These are phyloP conservation scores for Psilocybe tampanensis DNA, from an alignment of 768 basidiomycete genomes.

Conservation along the genomic window DNA sequence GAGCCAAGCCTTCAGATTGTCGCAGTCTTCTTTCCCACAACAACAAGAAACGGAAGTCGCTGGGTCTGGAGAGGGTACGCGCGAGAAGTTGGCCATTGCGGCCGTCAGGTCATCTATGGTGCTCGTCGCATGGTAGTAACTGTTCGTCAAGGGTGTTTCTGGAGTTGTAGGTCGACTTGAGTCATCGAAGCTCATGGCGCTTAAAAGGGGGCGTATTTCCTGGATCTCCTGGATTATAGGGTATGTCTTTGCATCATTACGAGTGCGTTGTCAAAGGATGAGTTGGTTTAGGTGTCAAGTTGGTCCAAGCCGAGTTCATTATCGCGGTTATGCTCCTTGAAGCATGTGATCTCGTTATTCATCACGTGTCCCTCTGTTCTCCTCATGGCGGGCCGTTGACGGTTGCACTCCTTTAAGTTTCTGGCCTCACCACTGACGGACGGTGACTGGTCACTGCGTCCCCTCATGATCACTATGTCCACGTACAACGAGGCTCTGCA, in stretches of 20 bases:
- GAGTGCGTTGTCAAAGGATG: background rate
- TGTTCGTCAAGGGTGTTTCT: constrained; percentile 52
- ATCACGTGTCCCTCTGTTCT: too few relatives aligned
- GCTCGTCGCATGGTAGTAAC: constrained; percentile 52
- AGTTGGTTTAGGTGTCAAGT: background rate
- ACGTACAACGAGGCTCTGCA: too few relatives aligned
- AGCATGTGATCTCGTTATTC: constrained; percentile 2
- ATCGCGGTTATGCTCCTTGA: constrained; percentile 2
- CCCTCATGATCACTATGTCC: too few relatives aligned
- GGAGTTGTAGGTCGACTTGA: constrained; percentile 45
- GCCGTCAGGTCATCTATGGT: constrained; percentile 82
- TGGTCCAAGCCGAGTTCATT: constrained; percentile 2
- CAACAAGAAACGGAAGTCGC: constrained; percentile 57
- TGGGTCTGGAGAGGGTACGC: constrained; percentile 74
- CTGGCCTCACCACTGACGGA: too few relatives aligned
- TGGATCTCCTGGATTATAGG: constrained; percentile 2
- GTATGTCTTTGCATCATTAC: constrained; percentile 7
- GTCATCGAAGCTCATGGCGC: constrained; percentile 20
- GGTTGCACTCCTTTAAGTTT: too few relatives aligned
- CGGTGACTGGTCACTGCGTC: too few relatives aligned
- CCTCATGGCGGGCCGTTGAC: too few relatives aligned
- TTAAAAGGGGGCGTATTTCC: background rate
- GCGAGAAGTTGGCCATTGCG: constrained; percentile 72
- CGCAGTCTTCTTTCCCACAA: constrained; percentile 67
- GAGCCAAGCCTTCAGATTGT: constrained; percentile 64